Base-by-base conservation (phyloP, 352 stramenopile genomes). In the Phytophthora ramorum region DNA sequence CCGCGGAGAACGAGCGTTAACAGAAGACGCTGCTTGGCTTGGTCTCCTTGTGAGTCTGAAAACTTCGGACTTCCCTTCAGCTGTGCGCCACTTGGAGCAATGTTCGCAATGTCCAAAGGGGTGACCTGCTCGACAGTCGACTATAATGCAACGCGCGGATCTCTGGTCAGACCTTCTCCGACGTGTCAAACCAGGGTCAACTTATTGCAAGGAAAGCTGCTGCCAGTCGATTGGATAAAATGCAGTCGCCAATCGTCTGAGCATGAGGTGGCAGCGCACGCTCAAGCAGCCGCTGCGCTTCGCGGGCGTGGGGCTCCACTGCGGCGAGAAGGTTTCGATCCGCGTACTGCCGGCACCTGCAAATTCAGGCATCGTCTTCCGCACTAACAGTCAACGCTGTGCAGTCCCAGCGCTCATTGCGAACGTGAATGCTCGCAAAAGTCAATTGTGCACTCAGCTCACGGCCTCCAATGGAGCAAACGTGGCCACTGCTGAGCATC, bases 391-490 rank as follows among this genome's bases (percentile, higher is more conserved):
- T 17, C n/a, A 38, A 37, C 20, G 17, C 51, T 32, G 24, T 0
- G 43, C 46, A 10, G 65, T 87, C 43, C 52, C 43, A 1, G 82
- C 76, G 16, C 49, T 63, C 9, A 72, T 84, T 26, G 43, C 58
- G 1, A 71, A 81, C 19, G 68, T 91, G 8, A 67, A 88, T 34
- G 66, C 63, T 53, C 58, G 58, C 51, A 71, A 65, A 43, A 81
- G 76, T 43, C 73, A 85, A 58, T 60, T 93, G 35, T 93, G 84
- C 71, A 89, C 84, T 8, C 78, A 83, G 30, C 69, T 93, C 26
- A 35, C 43, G 1, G 49, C 19, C 40, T 35, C 34, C 32, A 61
- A 51, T 56, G 71, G 44, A 61, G 56, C 47, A 5, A 72, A 49
- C 22, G 63, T 91, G 4, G 80, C 73, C 0, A 93, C 85, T 9